Conservation (phyloP, 2,329 filamentous ascomycete species). For the Juglanconis oblonga region DNA sequence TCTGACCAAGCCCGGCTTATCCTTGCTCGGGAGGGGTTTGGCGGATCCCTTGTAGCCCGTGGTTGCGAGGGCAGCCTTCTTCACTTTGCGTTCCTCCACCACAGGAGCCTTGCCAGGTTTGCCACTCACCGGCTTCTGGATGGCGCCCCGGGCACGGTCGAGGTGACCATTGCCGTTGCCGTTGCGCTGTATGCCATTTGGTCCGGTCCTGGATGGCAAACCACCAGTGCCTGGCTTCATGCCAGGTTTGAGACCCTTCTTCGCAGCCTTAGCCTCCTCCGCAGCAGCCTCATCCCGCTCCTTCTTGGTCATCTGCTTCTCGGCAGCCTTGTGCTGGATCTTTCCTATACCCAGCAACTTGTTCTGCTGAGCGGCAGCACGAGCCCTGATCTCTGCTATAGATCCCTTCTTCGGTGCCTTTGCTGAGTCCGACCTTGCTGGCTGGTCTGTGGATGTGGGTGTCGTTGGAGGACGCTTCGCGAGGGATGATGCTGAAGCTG, state of each 20-base stretch:
- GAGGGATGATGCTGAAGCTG: background rate
- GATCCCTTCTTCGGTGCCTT: slow-evolving; percentile 66
- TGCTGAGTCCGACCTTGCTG: slow-evolving; percentile 34
- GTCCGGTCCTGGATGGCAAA: slow-evolving; percentile 18
- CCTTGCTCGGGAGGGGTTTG: slow-evolving; percentile 47
- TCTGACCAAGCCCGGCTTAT: slow-evolving; percentile 27
- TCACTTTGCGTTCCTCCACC: slow-evolving; percentile 54
- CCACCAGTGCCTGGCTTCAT: slow-evolving; percentile 2
- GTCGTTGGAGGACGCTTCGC: slow-evolving; percentile 3
- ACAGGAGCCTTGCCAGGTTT: slow-evolving; percentile 26
- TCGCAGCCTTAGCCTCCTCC: slow-evolving; percentile 34
- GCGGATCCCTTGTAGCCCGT: slow-evolving; percentile 66
- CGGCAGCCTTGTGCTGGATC: slow-evolving; percentile 72
- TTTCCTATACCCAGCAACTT: slow-evolving; percentile 62
- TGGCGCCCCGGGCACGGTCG: slow-evolving; percentile 2
- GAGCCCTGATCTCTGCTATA: slow-evolving; percentile 71
- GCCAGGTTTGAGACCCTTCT: slow-evolving; percentile 19
- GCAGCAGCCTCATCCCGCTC: slow-evolving; percentile 47
- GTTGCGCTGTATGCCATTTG: slow-evolving; percentile 20
- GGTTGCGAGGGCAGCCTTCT: slow-evolving; percentile 60
- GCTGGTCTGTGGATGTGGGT: background rate
- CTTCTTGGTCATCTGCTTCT: slow-evolving; percentile 57
- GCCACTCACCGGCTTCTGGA: slow-evolving; percentile 6
- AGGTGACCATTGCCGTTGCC: slow-evolving; percentile 9
- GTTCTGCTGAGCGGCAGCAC: slow-evolving; percentile 64